Conservation (phyloP, 2,329 filamentous ascomycete genomes). For the Zymoseptoria ardabiliae region DNA sequence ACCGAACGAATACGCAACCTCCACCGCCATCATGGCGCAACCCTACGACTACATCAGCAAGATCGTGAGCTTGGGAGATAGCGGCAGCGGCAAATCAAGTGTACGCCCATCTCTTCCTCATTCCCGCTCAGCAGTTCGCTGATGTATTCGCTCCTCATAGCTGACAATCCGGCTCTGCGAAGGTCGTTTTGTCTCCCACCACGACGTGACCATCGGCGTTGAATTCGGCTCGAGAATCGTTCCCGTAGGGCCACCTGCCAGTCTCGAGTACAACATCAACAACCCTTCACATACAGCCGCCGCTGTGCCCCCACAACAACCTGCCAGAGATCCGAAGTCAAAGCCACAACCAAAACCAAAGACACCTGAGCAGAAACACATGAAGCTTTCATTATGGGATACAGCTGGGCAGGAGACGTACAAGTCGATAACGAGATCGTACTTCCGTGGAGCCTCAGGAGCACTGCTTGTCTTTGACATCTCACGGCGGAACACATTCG, state of each 20-base stretch:
- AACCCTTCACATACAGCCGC: slow-evolving; percentile 33
- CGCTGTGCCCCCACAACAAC: slow-evolving; percentile 8
- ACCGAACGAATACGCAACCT: not conserved
- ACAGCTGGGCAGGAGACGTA: slow-evolving; percentile 96
- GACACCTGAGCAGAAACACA: slow-evolving; percentile 57
- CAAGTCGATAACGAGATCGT: slow-evolving; percentile 89
- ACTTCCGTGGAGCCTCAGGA: slow-evolving; percentile 75
- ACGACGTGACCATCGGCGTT: slow-evolving; percentile 95
- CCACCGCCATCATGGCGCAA: slow-evolving; percentile 35
- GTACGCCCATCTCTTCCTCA: slow-evolving; percentile 33
- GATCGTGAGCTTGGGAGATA: slow-evolving; percentile 95
- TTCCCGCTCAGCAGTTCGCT: slow-evolving; percentile 19
- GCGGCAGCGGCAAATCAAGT: slow-evolving; percentile 86
- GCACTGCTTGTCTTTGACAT: slow-evolving; percentile 93
- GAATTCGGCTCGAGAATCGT: slow-evolving; percentile 93
- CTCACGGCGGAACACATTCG: slow-evolving; percentile 73
- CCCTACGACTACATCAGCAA: slow-evolving; percentile 99
- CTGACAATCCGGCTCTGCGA: slow-evolving; percentile 94
- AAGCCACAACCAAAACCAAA: slow-evolving; percentile 27
- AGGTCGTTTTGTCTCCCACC: slow-evolving; percentile 85
- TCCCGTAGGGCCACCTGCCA: slow-evolving; percentile 77
- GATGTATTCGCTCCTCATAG: slow-evolving; percentile 32
- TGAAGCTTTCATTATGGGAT: slow-evolving; percentile 94
- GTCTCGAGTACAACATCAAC: slow-evolving; percentile 49
- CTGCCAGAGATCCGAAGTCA: slow-evolving; percentile 24